Base-by-base conservation (phyloP, 805 yeast species). In the Priceomyces haplophilus region DNA sequence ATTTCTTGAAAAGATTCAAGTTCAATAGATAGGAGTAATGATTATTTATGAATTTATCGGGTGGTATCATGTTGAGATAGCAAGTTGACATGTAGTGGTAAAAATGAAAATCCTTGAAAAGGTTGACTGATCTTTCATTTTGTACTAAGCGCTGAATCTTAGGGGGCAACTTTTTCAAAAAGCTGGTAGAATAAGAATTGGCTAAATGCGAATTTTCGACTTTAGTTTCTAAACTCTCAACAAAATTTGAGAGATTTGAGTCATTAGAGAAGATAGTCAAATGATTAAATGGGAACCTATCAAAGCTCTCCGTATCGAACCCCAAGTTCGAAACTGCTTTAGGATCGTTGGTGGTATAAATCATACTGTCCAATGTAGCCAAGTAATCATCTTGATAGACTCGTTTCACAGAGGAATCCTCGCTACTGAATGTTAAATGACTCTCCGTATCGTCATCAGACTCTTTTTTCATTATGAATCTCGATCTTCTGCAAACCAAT, bases 11-110 rank as follows among this genome's bases (percentile, higher is more conserved):
- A 37, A 70, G 55, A 49, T 70, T 67, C 32, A 69, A 50, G 15
- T 55, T 61, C 15, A 70, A 47, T n/a, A 70, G 48, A 10, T 60
- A 58, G 10, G 63, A 48, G 46, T 61, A 70, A 54, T 70, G 75
- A 42, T 67, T 69, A 44, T 67, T 63, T 16, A 59, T 45, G 39
- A 51, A 52, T 12, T 50, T 49, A 6, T 52, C 54, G 7, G 41
- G 34, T 1, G 73, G 73, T 15, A 63, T 54, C 27, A 53, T 46
- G 42, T 70, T 70, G 40, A 52, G 63, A 50, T 70, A 70, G 45
- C 73, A 69, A 4, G 72, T 64, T 27, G 60, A 50, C 64, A 66
- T 62, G 54, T 69, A 70, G 46, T 66, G 69, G 44, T 56, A 67
- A 18, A 67, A 48, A 21, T 58, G 51, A 42, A 67, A 56, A 21